Base-by-base conservation (phyloP, 257 asterid genomes). In the Penstemon barbatus region DNA sequence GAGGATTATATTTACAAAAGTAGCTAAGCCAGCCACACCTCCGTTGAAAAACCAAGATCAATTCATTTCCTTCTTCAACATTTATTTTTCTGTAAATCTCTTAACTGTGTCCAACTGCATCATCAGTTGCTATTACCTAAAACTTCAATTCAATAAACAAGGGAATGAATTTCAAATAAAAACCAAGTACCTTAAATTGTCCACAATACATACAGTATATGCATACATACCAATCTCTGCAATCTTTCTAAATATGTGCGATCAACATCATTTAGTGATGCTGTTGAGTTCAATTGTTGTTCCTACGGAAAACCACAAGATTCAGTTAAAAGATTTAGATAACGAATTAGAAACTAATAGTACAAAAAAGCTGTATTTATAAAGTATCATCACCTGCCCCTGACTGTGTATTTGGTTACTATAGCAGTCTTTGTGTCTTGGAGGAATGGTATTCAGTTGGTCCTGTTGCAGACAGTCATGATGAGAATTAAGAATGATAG, bases 301-400 rank as follows among this genome's bases (percentile, higher is more conserved):
- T 80, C 78, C 80, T 78, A 61, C 3, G 52, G 33, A 69, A 52
- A 65, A 61, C 52, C 62, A 59, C 13, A 73, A 65, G 53, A 70
- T 36, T 52, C 40, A 72, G 38, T 42, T 40, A 2, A 10, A 5
- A 48, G 49, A 59, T 57, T 43, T 51, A 68, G 48, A 61, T 58
- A 69, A 49, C 42, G 0, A 3, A 10, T 13, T 11, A 46, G 40
- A 44, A 66, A 8, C 4, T 8, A 33, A 42, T 8, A 46, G 9
- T 18, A 19, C 18, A 54, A 36, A 56, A 5, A 65, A 33, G 45
- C 63, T 36, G 43, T 53, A 49, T 39, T 12, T 55, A 45, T 7
- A 50, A 56, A 78, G 72, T 52, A 50, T 53, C 45, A 50, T 71
- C 72, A 80, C 79, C 79, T 63, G 72, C 68, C 57, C 74, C 48